A percentile compares a stretch with the other conserved stretches of the same genome.
These are phyloP conservation scores for Thamnidium elegans DNA, from an alignment of 192 early-diverging fungal genomes.

Conservation along the genomic window DNA sequence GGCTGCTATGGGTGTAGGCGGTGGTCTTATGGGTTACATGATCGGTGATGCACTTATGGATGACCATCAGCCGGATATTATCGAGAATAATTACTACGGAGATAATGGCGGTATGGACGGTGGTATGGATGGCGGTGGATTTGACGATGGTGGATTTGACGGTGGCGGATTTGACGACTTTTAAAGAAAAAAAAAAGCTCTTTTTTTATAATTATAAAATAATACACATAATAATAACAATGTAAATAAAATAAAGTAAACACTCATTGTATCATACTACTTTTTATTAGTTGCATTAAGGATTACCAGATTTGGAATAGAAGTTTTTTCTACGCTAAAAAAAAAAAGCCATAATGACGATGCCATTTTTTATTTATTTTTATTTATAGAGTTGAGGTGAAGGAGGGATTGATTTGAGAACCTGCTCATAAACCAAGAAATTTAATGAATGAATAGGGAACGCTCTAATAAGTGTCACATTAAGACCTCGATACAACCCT, in stretches of 20 bases:
- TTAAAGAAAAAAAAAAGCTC: not conserved
- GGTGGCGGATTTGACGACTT: constrained; percentile 3
- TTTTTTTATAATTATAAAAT: not conserved
- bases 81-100: constrained; percentile 28
- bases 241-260: not conserved
- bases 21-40: constrained; percentile 18
- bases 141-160: constrained; percentile 2
- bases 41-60: constrained; percentile 15
- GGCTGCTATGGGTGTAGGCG: constrained; percentile 26
- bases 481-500: constrained; percentile 71
- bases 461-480: constrained; percentile 70
- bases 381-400: too few relatives aligned
- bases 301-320: too few relatives aligned
- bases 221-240: not conserved
- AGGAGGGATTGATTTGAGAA: constrained; percentile 16
- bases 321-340: too few relatives aligned
- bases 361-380: too few relatives aligned
- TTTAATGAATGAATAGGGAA: constrained; percentile 83
- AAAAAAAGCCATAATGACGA: too few relatives aligned
- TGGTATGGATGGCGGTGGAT: constrained; percentile 15
- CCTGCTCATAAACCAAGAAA: constrained; percentile 73
- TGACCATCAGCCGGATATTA: constrained; percentile 14
- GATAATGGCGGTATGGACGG: constrained; percentile 2
- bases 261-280: not conserved
- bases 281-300: not conserved